Conservation (phyloP, 2,329 filamentous ascomycete species). For the Sporothrix protearum region DNA sequence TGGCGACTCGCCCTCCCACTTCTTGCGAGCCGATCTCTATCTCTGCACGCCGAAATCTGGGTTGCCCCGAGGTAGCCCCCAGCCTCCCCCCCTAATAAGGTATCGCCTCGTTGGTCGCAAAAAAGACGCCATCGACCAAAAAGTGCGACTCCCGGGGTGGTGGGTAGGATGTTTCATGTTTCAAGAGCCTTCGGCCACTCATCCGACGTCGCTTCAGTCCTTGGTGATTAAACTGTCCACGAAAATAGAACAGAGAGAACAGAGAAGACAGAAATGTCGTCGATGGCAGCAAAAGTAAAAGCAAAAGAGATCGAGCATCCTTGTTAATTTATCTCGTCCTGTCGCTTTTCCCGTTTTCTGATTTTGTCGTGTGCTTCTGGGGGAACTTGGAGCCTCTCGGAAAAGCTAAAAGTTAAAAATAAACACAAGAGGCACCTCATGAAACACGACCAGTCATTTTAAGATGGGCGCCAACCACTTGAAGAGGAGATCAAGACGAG, state of each 20-base stretch:
- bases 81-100: neutral
- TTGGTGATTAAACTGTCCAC: constrained; percentile 23
- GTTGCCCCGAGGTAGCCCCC: no score
- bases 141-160: constrained; percentile 3
- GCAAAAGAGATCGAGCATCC: neutral
- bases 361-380: constrained; percentile 4
- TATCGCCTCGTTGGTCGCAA: neutral
- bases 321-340: neutral
- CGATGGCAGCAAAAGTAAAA: neutral
- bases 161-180: constrained; percentile 23
- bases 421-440: constrained; percentile 5
- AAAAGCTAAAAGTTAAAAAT: constrained; percentile 16
- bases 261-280: neutral
- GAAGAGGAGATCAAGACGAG: neutral
- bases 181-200: constrained; percentile 16
- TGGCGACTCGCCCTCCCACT: neutral
- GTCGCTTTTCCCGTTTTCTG: neutral
- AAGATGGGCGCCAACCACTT: neutral
- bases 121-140: neutral
- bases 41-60: neutral
- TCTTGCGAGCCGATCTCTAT: neutral
- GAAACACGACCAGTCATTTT: constrained; percentile 5
- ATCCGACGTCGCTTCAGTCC: constrained; percentile 13
- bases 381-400: neutral
- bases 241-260: constrained; percentile 26